Conservation (phyloP, 75 land plant genomes). For the Gnetum montanum region DNA sequence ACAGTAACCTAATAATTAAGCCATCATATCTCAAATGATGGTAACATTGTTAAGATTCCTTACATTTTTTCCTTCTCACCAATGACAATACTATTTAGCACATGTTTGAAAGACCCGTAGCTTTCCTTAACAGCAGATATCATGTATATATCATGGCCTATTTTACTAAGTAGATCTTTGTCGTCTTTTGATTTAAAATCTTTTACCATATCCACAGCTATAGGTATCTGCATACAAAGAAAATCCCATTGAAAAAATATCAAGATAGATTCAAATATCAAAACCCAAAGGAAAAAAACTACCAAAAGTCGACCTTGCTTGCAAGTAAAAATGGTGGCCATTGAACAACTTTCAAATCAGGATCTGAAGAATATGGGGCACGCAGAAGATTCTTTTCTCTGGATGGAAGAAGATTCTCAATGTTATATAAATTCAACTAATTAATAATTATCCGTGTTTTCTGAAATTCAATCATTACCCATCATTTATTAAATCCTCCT, state of each 20-base stretch:
- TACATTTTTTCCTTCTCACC: constrained; percentile 16
- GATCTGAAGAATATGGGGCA: constrained; percentile 43
- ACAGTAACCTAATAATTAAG: background rate
- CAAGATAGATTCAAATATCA: background rate
- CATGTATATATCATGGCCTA: constrained; percentile 67
- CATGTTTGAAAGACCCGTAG: constrained; percentile 18
- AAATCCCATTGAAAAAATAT: background rate
- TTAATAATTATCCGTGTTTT: background rate
- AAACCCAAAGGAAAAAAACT: background rate
- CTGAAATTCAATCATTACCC: constrained; percentile 24
- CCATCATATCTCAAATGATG: background rate
- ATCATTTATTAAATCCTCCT: constrained; percentile 80
- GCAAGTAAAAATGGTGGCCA: constrained; percentile 91
- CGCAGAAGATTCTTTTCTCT: constrained; percentile 75
- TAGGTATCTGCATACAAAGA: constrained; percentile 42
- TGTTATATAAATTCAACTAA: background rate
- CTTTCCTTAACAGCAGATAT: constrained; percentile 39
- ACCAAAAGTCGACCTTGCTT: constrained; percentile 92
- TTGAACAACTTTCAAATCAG: constrained; percentile 13
- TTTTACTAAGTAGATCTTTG: constrained; percentile 36
- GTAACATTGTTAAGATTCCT: background rate
- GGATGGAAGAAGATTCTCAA: background rate
- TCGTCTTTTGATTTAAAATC: constrained; percentile 57
- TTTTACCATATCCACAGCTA: constrained; percentile 64
- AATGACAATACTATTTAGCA: constrained; percentile 14